These are phyloP conservation scores for Russula lepida DNA, from an alignment of 768 basidiomycete species.

Conservation along the genomic window DNA sequence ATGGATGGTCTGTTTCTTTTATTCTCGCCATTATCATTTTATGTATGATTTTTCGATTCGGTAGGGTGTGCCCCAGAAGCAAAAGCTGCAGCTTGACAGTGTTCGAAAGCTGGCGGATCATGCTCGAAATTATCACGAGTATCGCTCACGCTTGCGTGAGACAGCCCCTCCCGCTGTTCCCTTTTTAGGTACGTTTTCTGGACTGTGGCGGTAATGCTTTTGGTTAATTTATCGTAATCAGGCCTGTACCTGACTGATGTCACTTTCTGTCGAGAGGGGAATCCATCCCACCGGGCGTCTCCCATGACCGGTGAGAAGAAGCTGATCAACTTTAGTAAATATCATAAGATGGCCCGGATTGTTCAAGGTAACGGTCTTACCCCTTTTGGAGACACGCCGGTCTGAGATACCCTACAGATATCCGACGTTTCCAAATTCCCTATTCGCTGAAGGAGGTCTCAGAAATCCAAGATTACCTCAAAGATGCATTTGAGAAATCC, in stretches of 20 bases:
- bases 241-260: conserved; percentile 86
- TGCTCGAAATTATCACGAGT: conserved; percentile 83
- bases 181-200: conserved; percentile 64
- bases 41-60: background rate
- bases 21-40: background rate
- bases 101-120: conserved; percentile 87
- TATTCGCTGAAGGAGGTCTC: conserved; percentile 84
- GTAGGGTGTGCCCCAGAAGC: conserved; percentile 81
- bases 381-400: background rate
- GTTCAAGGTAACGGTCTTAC: conserved; percentile 50
- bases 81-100: conserved; percentile 65
- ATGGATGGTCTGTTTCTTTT: conserved; percentile 65
- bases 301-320: conserved; percentile 67
- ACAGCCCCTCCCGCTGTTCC: conserved; percentile 91
- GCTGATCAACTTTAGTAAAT: conserved; percentile 94
- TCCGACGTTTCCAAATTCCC: conserved; percentile 85
- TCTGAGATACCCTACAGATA: conserved; percentile 41
- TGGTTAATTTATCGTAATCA: conserved; percentile 26
- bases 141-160: conserved; percentile 78
- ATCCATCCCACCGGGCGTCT: conserved; percentile 75
- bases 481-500: conserved; percentile 63
- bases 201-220: background rate
- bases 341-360: conserved; percentile 81
- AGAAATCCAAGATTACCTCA: conserved; percentile 78
- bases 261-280: conserved; percentile 94